Percentiles rank a stretch among this genome's conserved stretches.
These are phyloP conservation scores for Diutina siamensis DNA, from an alignment of 1,139 yeast genomes.

Conservation along the genomic window DNA sequence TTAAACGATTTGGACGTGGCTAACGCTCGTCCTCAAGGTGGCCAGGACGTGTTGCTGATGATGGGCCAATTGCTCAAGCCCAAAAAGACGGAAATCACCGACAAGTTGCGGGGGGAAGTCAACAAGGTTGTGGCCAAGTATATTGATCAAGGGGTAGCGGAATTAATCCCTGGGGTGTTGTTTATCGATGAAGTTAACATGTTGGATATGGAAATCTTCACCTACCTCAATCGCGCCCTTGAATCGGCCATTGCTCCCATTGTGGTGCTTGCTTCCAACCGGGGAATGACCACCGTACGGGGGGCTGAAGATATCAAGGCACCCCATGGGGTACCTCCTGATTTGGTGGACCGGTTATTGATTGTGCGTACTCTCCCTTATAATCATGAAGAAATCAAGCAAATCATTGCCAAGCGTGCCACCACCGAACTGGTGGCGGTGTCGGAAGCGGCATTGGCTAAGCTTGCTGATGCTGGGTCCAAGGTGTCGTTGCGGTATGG, in stretches of 20 bases:
- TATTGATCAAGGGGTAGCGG: slow-evolving; percentile 97
- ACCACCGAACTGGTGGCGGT: slow-evolving; percentile 60
- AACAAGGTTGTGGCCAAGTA: slow-evolving; percentile 93
- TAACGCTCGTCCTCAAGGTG: slow-evolving; percentile 96
- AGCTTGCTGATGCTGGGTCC: slow-evolving; percentile 60
- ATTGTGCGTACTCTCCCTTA: slow-evolving; percentile 90
- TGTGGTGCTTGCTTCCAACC: slow-evolving; percentile 34
- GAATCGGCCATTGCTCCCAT: slow-evolving; percentile 3
- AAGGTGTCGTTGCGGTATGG: slow-evolving; percentile 82
- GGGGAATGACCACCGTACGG: slow-evolving; percentile 84
- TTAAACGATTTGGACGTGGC: slow-evolving; percentile 94
- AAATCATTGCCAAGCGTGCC: slow-evolving; percentile 75
- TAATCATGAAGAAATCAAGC: slow-evolving; percentile 67
- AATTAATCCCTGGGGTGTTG: slow-evolving; percentile 92
- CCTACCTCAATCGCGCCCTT: slow-evolving; percentile 4
- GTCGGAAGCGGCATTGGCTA: slow-evolving; percentile 55
- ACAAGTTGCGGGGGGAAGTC: slow-evolving; percentile 84
- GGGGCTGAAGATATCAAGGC: slow-evolving; percentile 77
- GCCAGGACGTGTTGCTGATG: slow-evolving; percentile 96
- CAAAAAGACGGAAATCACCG: slow-evolving; percentile 96
- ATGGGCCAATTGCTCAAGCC: slow-evolving; percentile 98
- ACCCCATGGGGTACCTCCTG: slow-evolving; percentile 97
- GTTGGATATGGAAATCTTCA: slow-evolving; percentile 5
- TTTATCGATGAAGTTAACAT: slow-evolving; percentile 14
- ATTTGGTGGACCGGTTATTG: slow-evolving; percentile 77